A percentile compares a stretch with the other conserved stretches of the same genome.
Evolutionary conservation across 2,329 filamentous ascomycete species (phyloP).

Genomic region (Diaporthe ampelina): DNA sequence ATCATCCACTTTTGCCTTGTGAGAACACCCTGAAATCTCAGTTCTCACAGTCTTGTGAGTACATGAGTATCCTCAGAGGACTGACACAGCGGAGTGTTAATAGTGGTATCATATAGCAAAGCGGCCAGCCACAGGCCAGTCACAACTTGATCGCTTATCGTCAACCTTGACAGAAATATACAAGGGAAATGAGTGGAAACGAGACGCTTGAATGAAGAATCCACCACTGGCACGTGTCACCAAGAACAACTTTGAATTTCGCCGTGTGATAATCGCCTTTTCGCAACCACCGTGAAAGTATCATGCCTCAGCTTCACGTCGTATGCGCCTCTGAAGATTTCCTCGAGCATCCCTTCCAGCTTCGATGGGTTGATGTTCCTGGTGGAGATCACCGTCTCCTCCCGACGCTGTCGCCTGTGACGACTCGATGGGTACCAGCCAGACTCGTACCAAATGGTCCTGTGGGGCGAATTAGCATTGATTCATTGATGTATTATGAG

Average conservation of each 20-base stretch:
- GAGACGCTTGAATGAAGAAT: background rate
- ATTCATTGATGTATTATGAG: background rate
- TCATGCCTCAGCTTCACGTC: background rate
- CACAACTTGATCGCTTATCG: background rate
- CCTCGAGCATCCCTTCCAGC: conserved; percentile 16
- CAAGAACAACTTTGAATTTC: conserved; percentile 20
- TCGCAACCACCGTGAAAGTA: conserved; percentile 7
- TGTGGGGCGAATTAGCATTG: background rate
- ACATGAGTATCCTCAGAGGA: too few relatives aligned
- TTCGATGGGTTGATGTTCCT: conserved; percentile 12
- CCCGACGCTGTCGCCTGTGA: background rate
- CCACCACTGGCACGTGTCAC: background rate
- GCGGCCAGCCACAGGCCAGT: background rate
- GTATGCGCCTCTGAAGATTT: conserved; percentile 1
- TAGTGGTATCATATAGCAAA: background rate
- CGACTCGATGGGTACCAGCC: background rate
- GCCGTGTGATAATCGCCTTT: background rate
- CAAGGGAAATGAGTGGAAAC: background rate
- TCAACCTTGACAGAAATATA: background rate
- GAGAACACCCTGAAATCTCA: too few relatives aligned
- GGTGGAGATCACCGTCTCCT: conserved; percentile 5
- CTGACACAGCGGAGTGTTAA: background rate
- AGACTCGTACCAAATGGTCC: background rate
- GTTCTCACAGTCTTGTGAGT: too few relatives aligned
- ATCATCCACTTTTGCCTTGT: too few relatives aligned